A percentile compares a stretch with the other conserved stretches of the same genome.
Conservation (phyloP, 495 filamentous ascomycete species). For the Podospora sp. region DNA sequence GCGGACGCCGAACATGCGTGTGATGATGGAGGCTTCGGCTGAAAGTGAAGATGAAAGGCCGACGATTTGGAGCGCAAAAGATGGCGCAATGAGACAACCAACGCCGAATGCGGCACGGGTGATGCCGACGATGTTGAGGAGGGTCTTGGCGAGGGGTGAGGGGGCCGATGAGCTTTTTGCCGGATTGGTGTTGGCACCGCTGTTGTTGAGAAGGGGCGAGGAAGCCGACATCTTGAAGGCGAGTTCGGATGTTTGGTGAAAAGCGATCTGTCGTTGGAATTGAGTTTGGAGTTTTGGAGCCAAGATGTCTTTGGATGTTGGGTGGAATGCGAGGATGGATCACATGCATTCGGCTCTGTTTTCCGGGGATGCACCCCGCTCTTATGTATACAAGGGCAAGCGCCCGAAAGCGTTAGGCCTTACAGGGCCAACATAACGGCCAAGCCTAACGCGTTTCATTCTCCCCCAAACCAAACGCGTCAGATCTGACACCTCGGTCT, state of each 20-base stretch:
- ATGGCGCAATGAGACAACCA: constrained; percentile 6
- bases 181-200: not conserved
- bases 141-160: constrained; percentile 9
- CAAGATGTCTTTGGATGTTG: no score
- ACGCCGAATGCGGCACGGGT: constrained; percentile 9
- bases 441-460: no score
- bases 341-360: no score
- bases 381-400: no score
- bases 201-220: not conserved
- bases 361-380: no score
- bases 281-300: no score
- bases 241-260: not conserved
- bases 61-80: constrained; percentile 5
- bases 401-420: no score
- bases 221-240: not conserved
- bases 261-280: no score
- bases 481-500: no score
- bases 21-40: constrained; percentile 2
- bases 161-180: not conserved
- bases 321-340: no score
- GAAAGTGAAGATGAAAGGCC: not conserved
- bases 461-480: no score
- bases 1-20: constrained; percentile 17
- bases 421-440: no score
- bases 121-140: constrained; percentile 13